Evolutionary conservation across 2,329 filamentous ascomycete genomes (phyloP), one percentile per base, ranked within the genome.

Genomic region (Bipolaris bicolor): DNA sequence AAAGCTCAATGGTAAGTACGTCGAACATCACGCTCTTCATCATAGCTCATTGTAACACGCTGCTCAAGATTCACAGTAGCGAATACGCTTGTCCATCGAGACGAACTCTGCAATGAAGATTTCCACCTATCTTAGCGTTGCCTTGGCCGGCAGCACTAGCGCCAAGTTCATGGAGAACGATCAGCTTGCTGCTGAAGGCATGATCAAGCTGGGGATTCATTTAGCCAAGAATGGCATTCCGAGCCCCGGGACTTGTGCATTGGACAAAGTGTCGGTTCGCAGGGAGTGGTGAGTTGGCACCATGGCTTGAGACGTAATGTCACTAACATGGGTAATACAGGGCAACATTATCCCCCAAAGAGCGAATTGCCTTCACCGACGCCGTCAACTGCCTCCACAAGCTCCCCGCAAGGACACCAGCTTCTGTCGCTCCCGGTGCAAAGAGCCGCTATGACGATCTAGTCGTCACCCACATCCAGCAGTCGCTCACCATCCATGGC

Each of bases 281-380:
- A 71, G 70, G 62, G 80, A 83, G 69, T 82, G 80, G 80, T 79
- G 45, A 55, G 65, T 34, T 3, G 11, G 7, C 6, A 61, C 11
- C n/a, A n/a, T 33, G 40, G n/a, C 9, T 13, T 15, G 24, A 44
- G 11, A 34, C 29, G 11, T 13, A 22, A 46, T n/a, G 6, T 13
- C 34, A 24, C 29, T 34, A 22, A 51, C 37, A 16, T 22, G 18
- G 20, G 20, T 20, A 20, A 7, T 16, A 2, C 33, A 71, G 69
- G 69, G 61, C 63, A 22, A 56, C 53, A 3, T 58, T 73, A 11
- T 54, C 57, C 1, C 29, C 49, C 1, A 26, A 36, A 11, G 65
- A 72, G 51, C 68, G 62, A 62, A 63, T 63, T 24, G 58, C 63
- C 15, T 76, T 75, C 53, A 74, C 74, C 41, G 37, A 52, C 0